Base-by-base conservation (phyloP, 1,284 basidiomycete genomes). In the Austropuccinia psidii region DNA sequence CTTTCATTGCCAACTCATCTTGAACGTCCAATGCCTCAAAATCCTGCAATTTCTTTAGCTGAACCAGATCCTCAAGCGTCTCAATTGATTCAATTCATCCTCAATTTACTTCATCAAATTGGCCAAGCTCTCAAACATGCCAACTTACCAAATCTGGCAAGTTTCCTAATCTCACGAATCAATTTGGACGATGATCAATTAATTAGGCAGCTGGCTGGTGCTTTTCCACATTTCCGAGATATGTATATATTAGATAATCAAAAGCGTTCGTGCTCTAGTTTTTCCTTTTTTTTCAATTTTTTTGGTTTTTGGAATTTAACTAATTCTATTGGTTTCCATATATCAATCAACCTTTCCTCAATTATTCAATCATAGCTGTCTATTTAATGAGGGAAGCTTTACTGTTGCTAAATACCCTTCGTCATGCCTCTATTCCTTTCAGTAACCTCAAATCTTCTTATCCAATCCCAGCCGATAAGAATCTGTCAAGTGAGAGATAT, bases 231-330 rank as follows among this genome's bases (percentile, higher is more conserved):
- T 57, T 69, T 69, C 55, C 52, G 55, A 45, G 67, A 69, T 27
- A 69, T 69, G 67, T 69, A 69, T 47, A 69, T 57, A 24, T 29
- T 69, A 27, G 67, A 69, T 33, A 55, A 29, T 33, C 54, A 69
- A 35, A 17, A 21, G 24, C 37, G 54, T 58, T 55, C 24, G 27
- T 33, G 17, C 11, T 58, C 55, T 7, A 9, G 7, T 17, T 43
- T 27, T 43, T 11, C 11, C 35, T 9, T 47, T 31, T 13, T 29
- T 41, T 39, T 9, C 17, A 19, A 49, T 50, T 24, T 7, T 11
- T 17, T 29, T 21, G 3, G 11, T 65, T 37, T 65, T 37, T 45
- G 21, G 8, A 15, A n/a, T 31, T 65, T 49, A 15, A 4, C 24
- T 54, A 19, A 19, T 27, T 45, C n/a, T 45, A 13, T 45, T n/a